phyloP scores from a whole-genome alignment of 345 rosid species.

The Citrus sinensis region DNA sequence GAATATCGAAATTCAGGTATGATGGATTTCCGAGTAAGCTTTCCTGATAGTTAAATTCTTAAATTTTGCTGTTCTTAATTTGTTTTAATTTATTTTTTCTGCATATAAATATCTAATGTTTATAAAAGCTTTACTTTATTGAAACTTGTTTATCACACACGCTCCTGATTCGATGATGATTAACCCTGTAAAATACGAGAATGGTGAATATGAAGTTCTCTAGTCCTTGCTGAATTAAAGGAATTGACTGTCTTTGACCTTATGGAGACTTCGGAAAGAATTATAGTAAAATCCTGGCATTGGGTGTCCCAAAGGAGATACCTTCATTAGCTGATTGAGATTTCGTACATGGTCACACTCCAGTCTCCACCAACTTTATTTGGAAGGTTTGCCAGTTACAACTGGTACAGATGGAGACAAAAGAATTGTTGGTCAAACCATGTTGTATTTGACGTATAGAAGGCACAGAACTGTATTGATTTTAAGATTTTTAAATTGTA shows the following conservation, averaged over 20 bases:
- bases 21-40: neutral
- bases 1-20: slow-evolving; percentile 61
- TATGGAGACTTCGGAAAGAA: neutral
- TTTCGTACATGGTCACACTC: neutral
- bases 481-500: neutral
- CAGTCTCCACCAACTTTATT: neutral
- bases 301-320: neutral
- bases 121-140: neutral
- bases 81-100: neutral
- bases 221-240: neutral
- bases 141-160: neutral
- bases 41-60: neutral
- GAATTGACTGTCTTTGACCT: neutral
- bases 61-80: neutral
- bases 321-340: neutral
- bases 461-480: neutral
- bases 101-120: neutral
- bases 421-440: too few relatives aligned
- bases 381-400: neutral
- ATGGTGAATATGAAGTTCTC: neutral
- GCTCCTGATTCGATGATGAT: neutral
- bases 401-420: neutral
- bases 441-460: neutral
- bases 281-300: neutral
- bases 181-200: neutral